Conservation (phyloP, 2,329 filamentous ascomycete genomes). For the Herpotrichia juniperi region DNA sequence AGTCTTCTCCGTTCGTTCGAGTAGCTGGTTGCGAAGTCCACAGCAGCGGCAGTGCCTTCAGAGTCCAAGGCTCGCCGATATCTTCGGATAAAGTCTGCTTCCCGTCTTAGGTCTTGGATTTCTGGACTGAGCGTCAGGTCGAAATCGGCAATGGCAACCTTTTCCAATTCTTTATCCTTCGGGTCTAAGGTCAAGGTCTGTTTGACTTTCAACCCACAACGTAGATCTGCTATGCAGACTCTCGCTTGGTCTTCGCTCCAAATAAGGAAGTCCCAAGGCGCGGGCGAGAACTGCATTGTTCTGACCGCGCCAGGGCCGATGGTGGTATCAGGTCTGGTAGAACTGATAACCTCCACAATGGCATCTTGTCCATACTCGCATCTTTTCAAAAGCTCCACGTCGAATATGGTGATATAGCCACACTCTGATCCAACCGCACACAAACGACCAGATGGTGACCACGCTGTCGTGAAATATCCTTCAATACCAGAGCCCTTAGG, state of each 20-base stretch:
- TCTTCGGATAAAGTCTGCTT: slow-evolving; percentile 50
- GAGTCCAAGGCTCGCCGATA: slow-evolving; percentile 48
- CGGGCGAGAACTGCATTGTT: slow-evolving; percentile 90
- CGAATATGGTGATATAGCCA: slow-evolving; percentile 77
- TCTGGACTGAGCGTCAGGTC: slow-evolving; percentile 37
- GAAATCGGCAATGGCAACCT: slow-evolving; percentile 62
- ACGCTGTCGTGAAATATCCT: slow-evolving; percentile 78
- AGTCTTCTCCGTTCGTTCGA: slow-evolving; percentile 39
- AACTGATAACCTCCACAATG: slow-evolving; percentile 76
- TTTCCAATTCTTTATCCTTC: slow-evolving; percentile 61
- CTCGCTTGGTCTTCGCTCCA: slow-evolving; percentile 90
- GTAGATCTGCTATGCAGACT: slow-evolving; percentile 75
- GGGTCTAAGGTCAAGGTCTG: slow-evolving; percentile 72
- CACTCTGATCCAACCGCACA: slow-evolving; percentile 81
- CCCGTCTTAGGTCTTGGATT: slow-evolving; percentile 57
- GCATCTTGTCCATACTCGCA: slow-evolving; percentile 60
- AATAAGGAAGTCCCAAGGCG: slow-evolving; percentile 86
- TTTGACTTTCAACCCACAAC: slow-evolving; percentile 68
- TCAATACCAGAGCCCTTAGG: slow-evolving; percentile 44
- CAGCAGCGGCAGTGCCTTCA: slow-evolving; percentile 44
- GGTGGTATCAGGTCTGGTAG: slow-evolving; percentile 71
- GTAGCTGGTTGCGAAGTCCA: slow-evolving; percentile 50
- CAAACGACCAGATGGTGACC: slow-evolving; percentile 73
- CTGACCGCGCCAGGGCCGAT: slow-evolving; percentile 76
- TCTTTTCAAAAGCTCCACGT: slow-evolving; percentile 56